Percentiles rank a stretch among this genome's conserved stretches.
Conservation (phyloP, 805 yeast species). For the Spathaspora sp. region DNA sequence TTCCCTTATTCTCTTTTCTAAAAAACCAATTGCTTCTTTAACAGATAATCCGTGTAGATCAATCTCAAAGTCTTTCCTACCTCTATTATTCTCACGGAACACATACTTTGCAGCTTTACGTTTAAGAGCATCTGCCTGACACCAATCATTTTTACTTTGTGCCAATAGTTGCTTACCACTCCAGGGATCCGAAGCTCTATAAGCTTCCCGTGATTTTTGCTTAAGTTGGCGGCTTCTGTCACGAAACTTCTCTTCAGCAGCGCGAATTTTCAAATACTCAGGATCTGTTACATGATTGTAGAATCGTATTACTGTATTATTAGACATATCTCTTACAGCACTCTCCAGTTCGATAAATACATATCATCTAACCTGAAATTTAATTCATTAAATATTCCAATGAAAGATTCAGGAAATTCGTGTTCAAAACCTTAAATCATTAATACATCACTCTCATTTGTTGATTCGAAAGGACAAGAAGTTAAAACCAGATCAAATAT, state of each 20-base stretch:
- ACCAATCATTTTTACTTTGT: conserved; percentile 56
- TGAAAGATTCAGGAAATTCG: too few species aligned
- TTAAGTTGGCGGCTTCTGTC: conserved; percentile 52
- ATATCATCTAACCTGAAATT: too few species aligned
- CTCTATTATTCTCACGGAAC: conserved; percentile 82
- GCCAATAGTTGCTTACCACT: conserved; percentile 73
- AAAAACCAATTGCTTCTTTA: conserved; percentile 77
- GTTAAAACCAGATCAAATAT: too few species aligned
- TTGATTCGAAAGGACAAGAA: too few species aligned
- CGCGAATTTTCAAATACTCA: conserved; percentile 60
- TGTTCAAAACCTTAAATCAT: too few species aligned
- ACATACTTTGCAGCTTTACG: conserved; percentile 86
- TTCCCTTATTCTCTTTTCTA: conserved; percentile 71
- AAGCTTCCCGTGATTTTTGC: conserved; percentile 73
- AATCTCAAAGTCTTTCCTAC: conserved; percentile 77
- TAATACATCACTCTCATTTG: too few species aligned
- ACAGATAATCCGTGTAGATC: conserved; percentile 92
- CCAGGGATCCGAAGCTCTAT: conserved; percentile 69
- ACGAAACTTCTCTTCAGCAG: conserved; percentile 65
- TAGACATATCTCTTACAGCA: conserved; percentile 27
- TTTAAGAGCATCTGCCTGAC: conserved; percentile 66
- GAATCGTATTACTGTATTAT: conserved; percentile 36
- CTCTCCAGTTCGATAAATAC: too few species aligned
- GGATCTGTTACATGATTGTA: conserved; percentile 72
- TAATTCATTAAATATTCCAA: too few species aligned